Conservation (phyloP, 1,284 basidiomycete species). For the Neotropicomus parvogracilis region DNA sequence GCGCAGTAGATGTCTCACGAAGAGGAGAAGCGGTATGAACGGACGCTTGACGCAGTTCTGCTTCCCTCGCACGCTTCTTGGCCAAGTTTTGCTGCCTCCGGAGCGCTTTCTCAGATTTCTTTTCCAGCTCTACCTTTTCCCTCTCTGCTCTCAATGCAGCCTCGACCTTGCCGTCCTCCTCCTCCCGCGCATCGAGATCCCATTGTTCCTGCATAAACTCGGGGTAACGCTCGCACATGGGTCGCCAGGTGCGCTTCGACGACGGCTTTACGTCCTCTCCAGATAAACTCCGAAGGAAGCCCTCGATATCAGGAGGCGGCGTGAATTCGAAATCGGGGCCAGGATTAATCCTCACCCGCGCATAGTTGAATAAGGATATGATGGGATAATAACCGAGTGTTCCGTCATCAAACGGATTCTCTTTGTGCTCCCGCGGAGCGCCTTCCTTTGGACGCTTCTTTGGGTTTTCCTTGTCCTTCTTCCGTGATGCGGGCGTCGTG, state of each 20-base stretch:
- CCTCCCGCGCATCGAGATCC: conserved; percentile 64
- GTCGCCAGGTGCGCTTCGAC: conserved; percentile 59
- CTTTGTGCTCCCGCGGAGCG: conserved; percentile 64
- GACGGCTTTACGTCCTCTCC: conserved; percentile 35
- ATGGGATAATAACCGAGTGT: conserved; percentile 94
- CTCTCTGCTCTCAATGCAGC: conserved; percentile 36
- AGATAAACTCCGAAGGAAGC: conserved; percentile 41
- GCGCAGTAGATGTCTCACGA: conserved; percentile 27
- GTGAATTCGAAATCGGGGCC: conserved; percentile 83
- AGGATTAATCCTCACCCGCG: conserved; percentile 80
- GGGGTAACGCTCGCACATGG: conserved; percentile 70
- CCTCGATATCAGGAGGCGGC: conserved; percentile 73
- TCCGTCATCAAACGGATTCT: conserved; percentile 92
- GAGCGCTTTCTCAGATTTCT: conserved; percentile 47
- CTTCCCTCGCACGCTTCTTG: conserved; percentile 46
- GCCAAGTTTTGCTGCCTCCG: conserved; percentile 51
- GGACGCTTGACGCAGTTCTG: conserved; percentile 25
- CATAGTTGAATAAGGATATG: conserved; percentile 90
- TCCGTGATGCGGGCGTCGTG: conserved; percentile 50
- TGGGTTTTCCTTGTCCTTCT: conserved; percentile 49
- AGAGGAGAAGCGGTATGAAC: conserved; percentile 28
- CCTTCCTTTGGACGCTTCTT: conserved; percentile 60
- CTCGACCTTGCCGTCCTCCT: conserved; percentile 53
- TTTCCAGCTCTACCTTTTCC: conserved; percentile 47
- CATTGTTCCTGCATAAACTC: conserved; percentile 80